These are phyloP conservation scores for Remersonia thermophila DNA, from an alignment of 2,329 filamentous ascomycete species.

Conservation along the genomic window DNA sequence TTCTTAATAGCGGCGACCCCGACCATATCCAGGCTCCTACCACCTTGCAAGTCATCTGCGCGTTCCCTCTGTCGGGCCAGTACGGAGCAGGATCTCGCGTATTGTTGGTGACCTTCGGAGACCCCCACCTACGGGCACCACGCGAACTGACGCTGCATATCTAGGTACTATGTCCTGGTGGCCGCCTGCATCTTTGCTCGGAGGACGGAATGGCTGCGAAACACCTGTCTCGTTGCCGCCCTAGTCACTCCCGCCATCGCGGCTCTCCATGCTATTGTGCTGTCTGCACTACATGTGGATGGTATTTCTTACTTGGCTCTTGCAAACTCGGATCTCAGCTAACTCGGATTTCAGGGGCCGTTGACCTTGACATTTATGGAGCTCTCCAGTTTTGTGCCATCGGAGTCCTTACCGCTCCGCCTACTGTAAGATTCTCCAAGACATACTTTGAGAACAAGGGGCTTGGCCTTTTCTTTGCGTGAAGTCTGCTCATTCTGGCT, in stretches of 20 bases:
- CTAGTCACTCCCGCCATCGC: constrained; percentile 51
- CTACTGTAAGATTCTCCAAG: constrained; percentile 46
- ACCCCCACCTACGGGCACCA: too few species aligned
- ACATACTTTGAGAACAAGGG: constrained; percentile 55
- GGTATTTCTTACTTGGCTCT: constrained; percentile 25
- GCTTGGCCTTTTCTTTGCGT: constrained; percentile 54
- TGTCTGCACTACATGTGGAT: constrained; percentile 45
- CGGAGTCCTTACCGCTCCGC: constrained; percentile 50
- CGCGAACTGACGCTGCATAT: too few species aligned
- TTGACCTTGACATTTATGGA: constrained; percentile 58
- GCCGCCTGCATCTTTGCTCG: constrained; percentile 51
- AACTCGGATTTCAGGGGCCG: constrained; percentile 32
- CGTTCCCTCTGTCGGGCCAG: constrained; percentile 44
- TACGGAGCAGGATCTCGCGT: constrained; percentile 43
- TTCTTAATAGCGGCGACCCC: background rate
- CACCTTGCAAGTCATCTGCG: constrained; percentile 36
- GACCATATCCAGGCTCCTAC: background rate
- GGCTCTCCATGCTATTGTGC: constrained; percentile 49
- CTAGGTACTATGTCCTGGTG: constrained; percentile 51
- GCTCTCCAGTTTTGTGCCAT: constrained; percentile 57
- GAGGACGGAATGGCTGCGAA: constrained; percentile 48
- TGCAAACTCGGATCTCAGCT: background rate
- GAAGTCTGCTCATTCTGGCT: constrained; percentile 48
- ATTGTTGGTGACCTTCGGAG: constrained; percentile 32
- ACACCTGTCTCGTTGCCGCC: constrained; percentile 50